Evolutionary conservation across 257 asterid species (phyloP).

Genomic region (Penstemon newberryi): DNA sequence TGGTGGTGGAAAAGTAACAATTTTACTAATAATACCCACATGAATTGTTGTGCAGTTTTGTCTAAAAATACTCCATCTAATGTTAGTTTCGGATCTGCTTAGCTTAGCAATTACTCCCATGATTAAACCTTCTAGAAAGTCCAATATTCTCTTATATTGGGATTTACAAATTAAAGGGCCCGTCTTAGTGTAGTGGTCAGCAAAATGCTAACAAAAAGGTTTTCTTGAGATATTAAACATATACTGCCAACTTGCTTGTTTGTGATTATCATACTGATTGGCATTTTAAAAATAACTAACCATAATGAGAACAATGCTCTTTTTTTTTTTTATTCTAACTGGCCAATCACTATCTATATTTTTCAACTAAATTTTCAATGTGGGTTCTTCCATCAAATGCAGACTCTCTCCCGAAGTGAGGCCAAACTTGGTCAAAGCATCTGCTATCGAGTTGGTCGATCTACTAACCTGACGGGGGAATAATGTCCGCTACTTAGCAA

Average conservation of each 20-base stretch:
- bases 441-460: too few relatives aligned
- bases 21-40: neutral
- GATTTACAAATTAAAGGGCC: neutral
- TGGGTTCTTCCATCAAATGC: too few relatives aligned
- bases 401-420: too few relatives aligned
- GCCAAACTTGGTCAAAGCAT: too few relatives aligned
- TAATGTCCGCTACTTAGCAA: too few relatives aligned
- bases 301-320: too few relatives aligned
- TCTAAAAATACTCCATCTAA: neutral
- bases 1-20: too few relatives aligned
- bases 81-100: slow-evolving; percentile 13
- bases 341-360: too few relatives aligned
- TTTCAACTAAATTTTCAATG: too few relatives aligned
- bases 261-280: slow-evolving; percentile 25
- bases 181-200: slow-evolving; percentile 17
- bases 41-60: neutral
- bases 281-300: too few relatives aligned
- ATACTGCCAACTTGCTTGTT: slow-evolving; percentile 9
- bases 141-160: slow-evolving; percentile 28
- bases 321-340: too few relatives aligned
- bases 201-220: slow-evolving; percentile 11
- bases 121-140: slow-evolving; percentile 28
- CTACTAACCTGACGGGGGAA: too few relatives aligned
- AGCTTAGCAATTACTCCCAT: neutral
- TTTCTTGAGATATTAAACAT: neutral